A percentile compares a stretch with the other conserved stretches of the same genome.
These are phyloP conservation scores for Teratosphaeria gauchensis DNA, from an alignment of 2,329 filamentous ascomycete genomes.

Conservation along the genomic window DNA sequence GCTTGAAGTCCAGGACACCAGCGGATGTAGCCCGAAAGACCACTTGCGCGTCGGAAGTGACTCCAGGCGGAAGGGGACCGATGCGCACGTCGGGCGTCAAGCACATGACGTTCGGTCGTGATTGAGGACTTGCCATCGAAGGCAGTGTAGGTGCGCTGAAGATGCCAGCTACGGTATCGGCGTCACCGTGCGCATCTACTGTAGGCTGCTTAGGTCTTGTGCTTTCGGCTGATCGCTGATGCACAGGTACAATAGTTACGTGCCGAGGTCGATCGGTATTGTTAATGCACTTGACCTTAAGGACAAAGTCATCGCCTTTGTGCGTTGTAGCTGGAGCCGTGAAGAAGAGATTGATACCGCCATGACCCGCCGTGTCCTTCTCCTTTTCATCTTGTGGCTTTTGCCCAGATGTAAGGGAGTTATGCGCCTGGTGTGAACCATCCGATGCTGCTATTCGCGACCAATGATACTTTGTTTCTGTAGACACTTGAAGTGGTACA, in stretches of 20 bases:
- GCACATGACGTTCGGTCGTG: conserved; percentile 57
- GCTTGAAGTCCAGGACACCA: conserved; percentile 62
- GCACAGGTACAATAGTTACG: conserved; percentile 54
- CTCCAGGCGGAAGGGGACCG: conserved; percentile 60
- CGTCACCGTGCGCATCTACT: not conserved
- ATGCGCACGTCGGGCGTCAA: conserved; percentile 65
- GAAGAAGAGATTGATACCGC: conserved; percentile 65
- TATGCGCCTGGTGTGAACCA: conserved; percentile 8
- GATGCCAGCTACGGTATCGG: conserved; percentile 9
- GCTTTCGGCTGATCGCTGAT: conserved; percentile 4
- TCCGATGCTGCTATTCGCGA: conserved; percentile 12
- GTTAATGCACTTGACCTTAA: conserved; percentile 70
- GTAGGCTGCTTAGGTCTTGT: not conserved
- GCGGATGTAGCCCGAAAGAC: conserved; percentile 58
- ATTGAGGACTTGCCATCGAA: conserved; percentile 39
- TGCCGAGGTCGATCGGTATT: conserved; percentile 54
- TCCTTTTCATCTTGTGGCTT: not conserved
- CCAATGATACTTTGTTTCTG: conserved; percentile 17
- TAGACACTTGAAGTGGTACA: not conserved
- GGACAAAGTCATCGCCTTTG: conserved; percentile 58
- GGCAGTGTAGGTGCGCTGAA: conserved; percentile 11
- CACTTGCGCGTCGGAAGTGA: conserved; percentile 65
- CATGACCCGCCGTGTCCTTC: not conserved
- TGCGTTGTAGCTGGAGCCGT: conserved; percentile 51
- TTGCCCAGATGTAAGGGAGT: not conserved